A percentile compares a stretch with the other conserved stretches of the same genome.
These are phyloP conservation scores for Zizania latifolia DNA, from an alignment of 176 grass and related monocot species.

Conservation along the genomic window DNA sequence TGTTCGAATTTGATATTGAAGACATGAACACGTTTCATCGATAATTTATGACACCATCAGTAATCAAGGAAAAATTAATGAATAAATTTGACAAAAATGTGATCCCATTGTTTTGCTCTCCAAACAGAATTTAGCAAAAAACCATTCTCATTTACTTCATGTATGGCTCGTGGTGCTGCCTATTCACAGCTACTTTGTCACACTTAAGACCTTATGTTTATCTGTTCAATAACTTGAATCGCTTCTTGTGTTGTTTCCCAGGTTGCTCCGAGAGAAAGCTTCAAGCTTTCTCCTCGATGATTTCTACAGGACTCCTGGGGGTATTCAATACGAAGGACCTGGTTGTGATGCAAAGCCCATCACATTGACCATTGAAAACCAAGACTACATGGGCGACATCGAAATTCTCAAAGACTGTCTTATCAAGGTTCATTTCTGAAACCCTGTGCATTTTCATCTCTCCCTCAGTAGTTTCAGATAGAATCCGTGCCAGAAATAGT, in stretches of 20 bases:
- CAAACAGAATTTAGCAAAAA: too few species aligned
- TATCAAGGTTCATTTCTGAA: conserved; percentile 39
- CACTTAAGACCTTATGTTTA: neutral
- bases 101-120: too few species aligned
- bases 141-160: neutral
- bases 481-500: too few species aligned
- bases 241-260: conserved; percentile 13
- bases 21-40: neutral
- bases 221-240: neutral
- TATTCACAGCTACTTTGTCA: neutral
- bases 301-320: conserved; percentile 53
- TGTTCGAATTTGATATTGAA: neutral
- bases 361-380: conserved; percentile 51
- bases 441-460: neutral
- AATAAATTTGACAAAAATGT: neutral
- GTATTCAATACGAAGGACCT: conserved; percentile 54
- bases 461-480: neutral
- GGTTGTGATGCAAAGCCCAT: conserved; percentile 53
- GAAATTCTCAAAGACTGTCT: conserved; percentile 54
- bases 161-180: neutral
- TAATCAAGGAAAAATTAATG: neutral
- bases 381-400: conserved; percentile 71
- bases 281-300: conserved; percentile 66
- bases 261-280: conserved; percentile 51
- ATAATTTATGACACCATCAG: neutral